A percentile compares a stretch with the other conserved stretches of the same genome.
phyloP scores from a whole-genome alignment of 257 asterid species.

The Henckelia pumila region DNA sequence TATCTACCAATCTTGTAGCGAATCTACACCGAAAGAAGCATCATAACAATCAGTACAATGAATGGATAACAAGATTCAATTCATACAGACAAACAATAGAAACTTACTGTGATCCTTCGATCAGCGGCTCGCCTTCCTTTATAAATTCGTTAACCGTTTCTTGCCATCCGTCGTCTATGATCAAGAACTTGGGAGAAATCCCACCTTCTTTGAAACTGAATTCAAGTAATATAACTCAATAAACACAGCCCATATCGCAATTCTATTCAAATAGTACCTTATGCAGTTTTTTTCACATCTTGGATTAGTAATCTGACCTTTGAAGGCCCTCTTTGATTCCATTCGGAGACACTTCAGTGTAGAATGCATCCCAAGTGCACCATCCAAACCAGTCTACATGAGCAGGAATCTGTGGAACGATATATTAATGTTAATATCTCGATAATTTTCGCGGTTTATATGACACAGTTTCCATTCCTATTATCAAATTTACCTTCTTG shows the following conservation, averaged over 20 bases:
- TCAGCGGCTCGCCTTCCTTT: constrained; percentile 46
- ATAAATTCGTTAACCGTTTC: constrained; percentile 48
- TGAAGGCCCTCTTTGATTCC: constrained; percentile 58
- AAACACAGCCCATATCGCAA: background rate
- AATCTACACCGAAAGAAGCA: constrained; percentile 34
- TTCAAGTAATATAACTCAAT: background rate
- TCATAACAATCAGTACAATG: background rate
- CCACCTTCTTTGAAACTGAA: constrained; percentile 57
- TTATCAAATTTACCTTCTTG: constrained; percentile 39
- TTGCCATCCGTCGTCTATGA: constrained; percentile 92
- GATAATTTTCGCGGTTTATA: background rate
- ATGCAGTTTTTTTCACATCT: background rate
- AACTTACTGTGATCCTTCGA: constrained; percentile 60
- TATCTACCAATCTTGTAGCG: constrained; percentile 48
- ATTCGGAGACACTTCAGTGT: constrained; percentile 37
- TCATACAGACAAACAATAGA: background rate
- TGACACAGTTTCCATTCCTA: too few species aligned
- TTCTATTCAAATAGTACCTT: background rate
- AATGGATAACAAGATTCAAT: background rate
- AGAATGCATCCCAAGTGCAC: constrained; percentile 65
- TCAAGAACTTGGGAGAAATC: constrained; percentile 50
- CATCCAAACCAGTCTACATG: constrained; percentile 56
- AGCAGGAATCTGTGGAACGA: constrained; percentile 37
- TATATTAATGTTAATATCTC: constrained; percentile 7
- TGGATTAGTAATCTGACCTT: constrained; percentile 29